Evolutionary conservation across 2,329 filamentous ascomycete species (phyloP), one percentile per base, ranked within the genome.

Genomic region (Fusarium burgessii): DNA sequence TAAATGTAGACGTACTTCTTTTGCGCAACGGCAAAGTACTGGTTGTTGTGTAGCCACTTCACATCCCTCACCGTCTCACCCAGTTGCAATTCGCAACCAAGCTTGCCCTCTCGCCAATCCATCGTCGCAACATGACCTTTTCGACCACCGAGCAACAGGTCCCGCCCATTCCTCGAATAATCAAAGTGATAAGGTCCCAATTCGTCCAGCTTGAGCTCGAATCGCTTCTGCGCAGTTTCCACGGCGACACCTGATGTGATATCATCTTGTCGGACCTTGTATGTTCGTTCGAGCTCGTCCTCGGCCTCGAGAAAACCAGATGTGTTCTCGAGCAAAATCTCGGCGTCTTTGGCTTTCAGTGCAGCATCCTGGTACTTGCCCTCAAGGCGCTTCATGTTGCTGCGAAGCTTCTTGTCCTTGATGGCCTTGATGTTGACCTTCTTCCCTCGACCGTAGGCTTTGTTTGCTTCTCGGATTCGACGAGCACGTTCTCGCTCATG

Each of bases 1-100:
- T 99, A 99, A 72, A 99, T 98, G 83, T 97, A 99, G 71, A 96
- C 93, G 74, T 96, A 92, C 82, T 95, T 96, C 86, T 97, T 98
- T 82, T 99, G 95, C 46, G 96, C 94, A 15, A 97, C 94, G 1
- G 95, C 95, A 82, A 98, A 98, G 82, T 90, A 92, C 74, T 97
- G 94, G 80, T 96, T 95, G 80, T 97, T 97, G 83, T 98, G 94
- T 76, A 98, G 86, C 93, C 94, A 99, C 78, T 91, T 92, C 29
- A 92, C 92, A 82, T 98, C 95, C 56, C 95, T 87, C 15, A 98
- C 88, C 1, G 94, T 98, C 84, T 99, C 96, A 54, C 91, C 90
- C 68, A 99, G 86, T 79, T 99, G 94, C 70, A 98, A 77, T 80
- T 99, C 96, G 79, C 94, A 98, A 10, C 93, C 93, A 65, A 98